Evolutionary conservation across 75 land plant genomes (phyloP), one percentile per base, ranked within the genome.

Genomic region (Chamaecyparis obtusa): DNA sequence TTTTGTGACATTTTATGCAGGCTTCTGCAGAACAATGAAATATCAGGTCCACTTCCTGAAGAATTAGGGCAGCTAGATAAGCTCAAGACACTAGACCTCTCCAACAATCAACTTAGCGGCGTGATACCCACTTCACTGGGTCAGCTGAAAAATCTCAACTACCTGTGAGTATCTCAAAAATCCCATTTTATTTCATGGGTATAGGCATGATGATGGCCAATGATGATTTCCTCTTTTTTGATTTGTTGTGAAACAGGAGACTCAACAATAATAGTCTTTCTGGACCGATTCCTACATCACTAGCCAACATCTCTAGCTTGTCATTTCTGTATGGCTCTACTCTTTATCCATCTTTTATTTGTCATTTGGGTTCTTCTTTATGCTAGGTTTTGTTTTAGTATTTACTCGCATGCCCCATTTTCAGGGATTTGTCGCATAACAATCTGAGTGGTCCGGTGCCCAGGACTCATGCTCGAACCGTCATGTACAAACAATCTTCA

Each of bases 401-500:
- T 75, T 64, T 87, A 69, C 24, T 54, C 67, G 83, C 41, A 35
- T 55, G 6, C 9, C 33, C 33, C 9, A 35, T 39, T 90, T 85
- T 17, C 93, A 95, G 96, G 90, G 95, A 95, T 85, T 79, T 95
- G 56, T 94, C 96, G 0, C 88, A 85, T 90, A 95, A 95, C 89
- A 94, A 94, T 85, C 78, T 95, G 46, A 92, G 93, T 85, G 93
- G 96, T 19, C 57, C 87, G 15, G 91, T 95, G 83, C 94, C 96
- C 37, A 89, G 87, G 30, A 81, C 90, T 84, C 86, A 92, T 83
- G 88, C 95, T 49, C 89, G 87, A 85, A 94, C 93, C 9, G 87
- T 95, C 86, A 87, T 74, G 96, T 95, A 90, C 88, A 85, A 19
- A 56, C 78, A 17, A 57, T 9, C 6, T 69, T 56, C n/a, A 35